Base-by-base conservation (phyloP, 495 filamentous ascomycete species). In the Podospora didyma region DNA sequence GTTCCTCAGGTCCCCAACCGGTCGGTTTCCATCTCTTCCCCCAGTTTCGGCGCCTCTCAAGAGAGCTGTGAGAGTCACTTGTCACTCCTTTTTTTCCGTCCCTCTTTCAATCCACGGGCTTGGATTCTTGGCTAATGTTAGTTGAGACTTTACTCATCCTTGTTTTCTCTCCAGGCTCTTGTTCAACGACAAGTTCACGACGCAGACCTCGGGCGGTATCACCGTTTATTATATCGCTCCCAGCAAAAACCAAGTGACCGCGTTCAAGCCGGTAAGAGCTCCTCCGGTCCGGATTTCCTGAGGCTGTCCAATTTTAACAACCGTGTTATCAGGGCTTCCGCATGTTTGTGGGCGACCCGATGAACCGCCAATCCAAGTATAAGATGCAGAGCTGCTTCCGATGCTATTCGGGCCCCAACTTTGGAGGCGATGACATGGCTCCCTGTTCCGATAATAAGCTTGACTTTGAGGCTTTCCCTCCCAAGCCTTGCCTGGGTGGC, bases 1-100 rank as follows among this genome's bases (percentile, higher is more conserved):
- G 71, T 75, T 7, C 73, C 73, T 6, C 68, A 73, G 49, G 61
- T 70, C 11, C 68, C 68, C 20, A 75, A 76, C 53, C 54, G 68
- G 39, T 69, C 58, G 26, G 61, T 63, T 7, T 2, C 2, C 24
- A 1, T 7, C 7, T 2, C 6, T 39, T 3, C 5, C 2, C 12
- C 24, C 2, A 7, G 11, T 16, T 11, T 9, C 9, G 26, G 26
- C 9, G 26, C 3, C 26, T 9, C 9, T 4, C 26, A 31, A 31
- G 26, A n/a, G n/a, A n/a, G n/a, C n/a, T n/a, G n/a, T n/a, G n/a
- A n/a, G n/a, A n/a, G n/a, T n/a, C n/a, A n/a, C n/a, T n/a, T n/a
- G n/a, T n/a, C n/a, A n/a, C n/a, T n/a, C n/a, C n/a, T n/a, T n/a
- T n/a, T n/a, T n/a, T n/a, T n/a, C n/a, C n/a, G n/a, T n/a, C n/a